Conservation (phyloP, 2,329 filamentous ascomycete species). For the Paracoccidioides brasiliensis region DNA sequence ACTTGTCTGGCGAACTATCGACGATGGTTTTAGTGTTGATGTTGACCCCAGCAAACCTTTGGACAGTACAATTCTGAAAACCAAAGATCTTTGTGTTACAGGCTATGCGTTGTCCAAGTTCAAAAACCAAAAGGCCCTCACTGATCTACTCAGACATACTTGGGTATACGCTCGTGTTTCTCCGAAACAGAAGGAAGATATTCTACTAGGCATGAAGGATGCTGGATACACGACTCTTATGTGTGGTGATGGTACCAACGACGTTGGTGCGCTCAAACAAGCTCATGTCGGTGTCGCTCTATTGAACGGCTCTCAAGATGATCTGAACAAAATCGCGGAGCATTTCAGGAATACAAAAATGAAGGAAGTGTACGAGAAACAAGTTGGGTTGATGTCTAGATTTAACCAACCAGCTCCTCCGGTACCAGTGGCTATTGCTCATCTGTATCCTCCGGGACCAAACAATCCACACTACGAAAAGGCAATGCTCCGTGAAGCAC, state of each 20-base stretch:
- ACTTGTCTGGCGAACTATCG: conserved; percentile 87
- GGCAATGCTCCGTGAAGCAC: conserved; percentile 74
- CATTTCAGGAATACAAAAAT: conserved; percentile 91
- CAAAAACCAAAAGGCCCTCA: conserved; percentile 64
- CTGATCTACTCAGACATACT: conserved; percentile 67
- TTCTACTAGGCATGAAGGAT: conserved; percentile 89
- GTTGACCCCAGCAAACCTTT: conserved; percentile 74
- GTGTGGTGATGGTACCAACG: conserved; percentile 97
- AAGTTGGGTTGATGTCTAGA: conserved; percentile 75
- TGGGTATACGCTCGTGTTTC: conserved; percentile 99
- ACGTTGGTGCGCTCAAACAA: conserved; percentile 94
- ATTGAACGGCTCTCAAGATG: conserved; percentile 84
- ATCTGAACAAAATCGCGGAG: conserved; percentile 81
- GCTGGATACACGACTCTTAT: conserved; percentile 96
- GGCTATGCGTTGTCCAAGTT: conserved; percentile 88
- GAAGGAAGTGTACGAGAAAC: conserved; percentile 98
- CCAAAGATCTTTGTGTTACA: conserved; percentile 88
- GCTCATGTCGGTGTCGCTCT: conserved; percentile 94
- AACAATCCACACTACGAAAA: conserved; percentile 89
- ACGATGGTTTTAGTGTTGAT: conserved; percentile 73
- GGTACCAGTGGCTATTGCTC: conserved; percentile 80
- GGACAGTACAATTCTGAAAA: conserved; percentile 64
- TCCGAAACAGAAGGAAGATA: conserved; percentile 97
- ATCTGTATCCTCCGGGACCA: conserved; percentile 83
- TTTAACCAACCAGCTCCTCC: conserved; percentile 94